Base-by-base conservation (phyloP, 2,329 filamentous ascomycete genomes). In the Ilyonectria sp. region DNA sequence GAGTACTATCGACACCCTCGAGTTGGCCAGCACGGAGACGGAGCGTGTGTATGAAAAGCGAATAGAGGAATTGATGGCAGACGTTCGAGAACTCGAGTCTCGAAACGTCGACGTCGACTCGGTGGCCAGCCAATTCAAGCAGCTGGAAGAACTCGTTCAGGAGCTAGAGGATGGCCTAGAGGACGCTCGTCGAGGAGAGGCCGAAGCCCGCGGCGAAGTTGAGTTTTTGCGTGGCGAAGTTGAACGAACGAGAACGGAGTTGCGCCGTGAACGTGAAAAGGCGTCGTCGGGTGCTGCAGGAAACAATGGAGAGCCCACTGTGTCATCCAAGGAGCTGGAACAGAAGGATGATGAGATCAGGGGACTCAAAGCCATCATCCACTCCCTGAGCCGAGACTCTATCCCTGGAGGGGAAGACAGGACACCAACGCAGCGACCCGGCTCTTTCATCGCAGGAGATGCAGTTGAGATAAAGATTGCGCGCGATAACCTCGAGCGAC, bases 281-380 rank as follows among this genome's bases (percentile, higher is more conserved):
- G 90, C 91, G 2, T 69, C 73, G 2, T 57, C 71, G 3, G 59
- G 63, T 8, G 68, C 46, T 35, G 67, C 64, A 46, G 87, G 87
- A 19, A 69, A 73, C 6, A 80, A 78, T 59, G 80, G 78, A 29
- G 84, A 86, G 11, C 84, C 86, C 2, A 80, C 83, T 10, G 82
- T 85, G 26, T 80, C 85, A 53, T 87, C 89, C 49, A 94, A 94
- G 79, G 94, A 97, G 70, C 82, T 98, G 33, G 94, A 97, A 78
- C 93, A 97, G 78, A 96, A 97, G 79, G 95, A 99, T 76, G 96
- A 99, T 75, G 96, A 99, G 83, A 98, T 99, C 76, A 90, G 95
- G 69, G 96, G 96, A 53, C 87, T 99, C 71, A 99, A 98, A 82
- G 95, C 96, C 49, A 98, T 99, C 78, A 98, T 99, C 68, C 95